Conservation (phyloP, 768 basidiomycete species). For the Hysterangium stoloniferum region DNA sequence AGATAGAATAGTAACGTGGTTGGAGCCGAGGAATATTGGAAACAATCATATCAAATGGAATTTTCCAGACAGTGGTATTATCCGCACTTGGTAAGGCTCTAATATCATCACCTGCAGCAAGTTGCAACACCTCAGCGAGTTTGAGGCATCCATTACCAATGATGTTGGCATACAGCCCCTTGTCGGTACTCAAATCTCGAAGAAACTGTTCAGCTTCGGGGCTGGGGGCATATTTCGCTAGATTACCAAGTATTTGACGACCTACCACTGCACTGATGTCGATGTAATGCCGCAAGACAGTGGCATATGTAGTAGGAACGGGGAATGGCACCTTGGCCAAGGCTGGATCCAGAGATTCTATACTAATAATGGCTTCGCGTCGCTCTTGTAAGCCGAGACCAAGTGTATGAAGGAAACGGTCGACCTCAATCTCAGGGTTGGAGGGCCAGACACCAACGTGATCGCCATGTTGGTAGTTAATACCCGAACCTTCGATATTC, state of each 20-base stretch:
- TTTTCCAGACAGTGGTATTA: conserved; percentile 80
- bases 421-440: conserved; percentile 88
- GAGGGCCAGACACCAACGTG: conserved; percentile 97
- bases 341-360: conserved; percentile 96
- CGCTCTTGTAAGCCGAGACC: conserved; percentile 62
- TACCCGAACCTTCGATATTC: conserved; percentile 87
- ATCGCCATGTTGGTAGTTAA: conserved; percentile 98
- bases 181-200: conserved; percentile 73
- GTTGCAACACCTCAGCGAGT: conserved; percentile 86
- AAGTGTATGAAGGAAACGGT: conserved; percentile 78
- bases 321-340: conserved; percentile 99
- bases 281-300: conserved; percentile 93
- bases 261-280: conserved; percentile 93
- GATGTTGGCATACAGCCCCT: conserved; percentile 75
- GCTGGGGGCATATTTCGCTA: conserved; percentile 84
- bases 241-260: conserved; percentile 82
- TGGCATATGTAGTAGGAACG: conserved; percentile 87
- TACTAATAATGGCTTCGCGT: conserved; percentile 76
- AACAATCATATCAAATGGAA: conserved; percentile 95
- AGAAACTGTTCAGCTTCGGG: conserved; percentile 68
- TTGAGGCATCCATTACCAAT: conserved; percentile 81
- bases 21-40: conserved; percentile 91
- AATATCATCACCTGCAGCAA: conserved; percentile 78
- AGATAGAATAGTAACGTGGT: conserved; percentile 97
- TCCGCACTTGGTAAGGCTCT: conserved; percentile 46